Percentiles rank a stretch among this genome's conserved stretches.
phyloP scores from a whole-genome alignment of 306 rosid species.

The Trichosanthes truncata region DNA sequence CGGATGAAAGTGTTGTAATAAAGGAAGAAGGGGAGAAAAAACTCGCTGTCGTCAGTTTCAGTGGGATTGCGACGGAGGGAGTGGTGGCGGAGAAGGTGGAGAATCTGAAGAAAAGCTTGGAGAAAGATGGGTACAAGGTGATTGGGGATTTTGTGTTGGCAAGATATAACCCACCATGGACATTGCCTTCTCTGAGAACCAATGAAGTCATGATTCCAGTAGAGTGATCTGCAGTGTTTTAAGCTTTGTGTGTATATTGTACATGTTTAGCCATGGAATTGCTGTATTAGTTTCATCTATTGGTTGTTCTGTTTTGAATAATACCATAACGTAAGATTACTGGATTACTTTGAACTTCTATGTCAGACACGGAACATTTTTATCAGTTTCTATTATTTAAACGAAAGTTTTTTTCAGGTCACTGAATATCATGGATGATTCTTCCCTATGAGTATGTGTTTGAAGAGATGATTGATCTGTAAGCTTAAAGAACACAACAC shows the following conservation, averaged over 20 bases:
- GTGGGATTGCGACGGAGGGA: slow-evolving; percentile 44
- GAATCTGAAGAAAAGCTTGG: slow-evolving; percentile 47
- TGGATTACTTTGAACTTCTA: not conserved
- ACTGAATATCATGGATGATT: not conserved
- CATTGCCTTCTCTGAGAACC: slow-evolving; percentile 61
- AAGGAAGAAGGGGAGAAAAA: slow-evolving; percentile 63
- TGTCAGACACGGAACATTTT: not conserved
- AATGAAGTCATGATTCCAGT: slow-evolving; percentile 78
- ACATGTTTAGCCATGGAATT: not conserved
- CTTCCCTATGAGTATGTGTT: not conserved
- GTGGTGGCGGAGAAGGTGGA: slow-evolving; percentile 59
- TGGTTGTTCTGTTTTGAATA: not conserved
- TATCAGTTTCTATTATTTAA: not conserved
- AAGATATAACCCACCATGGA: slow-evolving; percentile 85
- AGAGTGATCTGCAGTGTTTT: slow-evolving; percentile 21
- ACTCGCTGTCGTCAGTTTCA: slow-evolving; percentile 66
- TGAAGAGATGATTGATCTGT: not conserved
- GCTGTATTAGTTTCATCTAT: not conserved
- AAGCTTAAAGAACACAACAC: not conserved
- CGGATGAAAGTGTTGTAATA: slow-evolving; percentile 68
- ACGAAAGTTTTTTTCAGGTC: not conserved
- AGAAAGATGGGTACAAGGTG: slow-evolving; percentile 67
- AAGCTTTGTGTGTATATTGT: not conserved
- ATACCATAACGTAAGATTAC: not conserved
- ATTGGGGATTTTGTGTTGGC: slow-evolving; percentile 60